A percentile compares a stretch with the other conserved stretches of the same genome.
These are phyloP conservation scores for Maudiozyma saulgeensis DNA, from an alignment of 805 yeast genomes.

Conservation along the genomic window DNA sequence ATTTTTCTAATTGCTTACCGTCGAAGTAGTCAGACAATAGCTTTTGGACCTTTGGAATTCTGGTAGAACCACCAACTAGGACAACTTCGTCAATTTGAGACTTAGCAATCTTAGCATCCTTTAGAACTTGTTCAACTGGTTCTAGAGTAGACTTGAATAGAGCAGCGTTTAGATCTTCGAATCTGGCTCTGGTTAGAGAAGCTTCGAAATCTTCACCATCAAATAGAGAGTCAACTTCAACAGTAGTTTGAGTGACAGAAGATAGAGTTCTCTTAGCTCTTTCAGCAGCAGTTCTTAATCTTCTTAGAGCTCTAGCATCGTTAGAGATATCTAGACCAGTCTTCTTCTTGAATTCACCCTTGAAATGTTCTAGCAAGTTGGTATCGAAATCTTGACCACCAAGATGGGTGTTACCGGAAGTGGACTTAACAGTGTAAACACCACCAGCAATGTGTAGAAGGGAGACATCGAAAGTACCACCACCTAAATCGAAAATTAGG, in stretches of 20 bases:
- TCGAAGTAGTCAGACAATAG: conserved; percentile 89
- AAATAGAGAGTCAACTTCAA: conserved; percentile 90
- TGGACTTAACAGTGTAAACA: conserved; percentile 93
- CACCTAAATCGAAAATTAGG: conserved; percentile 92
- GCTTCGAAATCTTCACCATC: conserved; percentile 94
- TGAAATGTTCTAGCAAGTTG: conserved; percentile 88
- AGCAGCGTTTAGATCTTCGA: conserved; percentile 90
- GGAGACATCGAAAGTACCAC: conserved; percentile 98
- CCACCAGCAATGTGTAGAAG: conserved; percentile 89
- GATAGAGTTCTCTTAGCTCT: conserved; percentile 98
- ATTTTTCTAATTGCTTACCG: conserved; percentile 93
- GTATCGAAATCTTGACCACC: conserved; percentile 99
- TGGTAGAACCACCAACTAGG: conserved; percentile 96
- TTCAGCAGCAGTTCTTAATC: conserved; percentile 98
- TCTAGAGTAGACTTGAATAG: conserved; percentile 87
- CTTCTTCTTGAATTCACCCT: conserved; percentile 92
- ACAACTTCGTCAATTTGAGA: conserved; percentile 87
- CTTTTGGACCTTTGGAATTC: conserved; percentile 97
- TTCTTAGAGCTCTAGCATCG: conserved; percentile 93
- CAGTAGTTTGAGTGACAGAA: conserved; percentile 89
- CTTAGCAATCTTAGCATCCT: conserved; percentile 83
- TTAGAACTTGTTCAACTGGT: conserved; percentile 91
- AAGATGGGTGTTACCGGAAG: conserved; percentile 98
- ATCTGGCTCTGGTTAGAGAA: conserved; percentile 93
- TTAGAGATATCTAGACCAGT: conserved; percentile 80